These are phyloP conservation scores for Trichophyton rubrum DNA, from an alignment of 2,329 filamentous ascomycete species.

Conservation along the genomic window DNA sequence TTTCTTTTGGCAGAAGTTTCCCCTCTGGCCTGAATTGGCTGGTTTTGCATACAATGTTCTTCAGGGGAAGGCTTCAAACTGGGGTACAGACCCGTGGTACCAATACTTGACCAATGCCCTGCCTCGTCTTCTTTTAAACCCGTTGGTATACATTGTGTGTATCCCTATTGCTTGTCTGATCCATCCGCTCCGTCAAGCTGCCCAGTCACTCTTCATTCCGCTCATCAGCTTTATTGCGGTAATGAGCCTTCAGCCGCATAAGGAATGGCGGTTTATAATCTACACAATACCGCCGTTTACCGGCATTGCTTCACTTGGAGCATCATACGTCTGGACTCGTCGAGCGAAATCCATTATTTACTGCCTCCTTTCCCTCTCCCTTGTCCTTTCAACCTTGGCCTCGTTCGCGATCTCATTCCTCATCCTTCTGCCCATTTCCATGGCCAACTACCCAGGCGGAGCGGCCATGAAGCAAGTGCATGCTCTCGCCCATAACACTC, in stretches of 20 bases:
- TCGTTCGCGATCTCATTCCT: conserved; percentile 49
- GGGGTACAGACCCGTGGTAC: conserved; percentile 76
- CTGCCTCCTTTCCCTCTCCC: conserved; percentile 39
- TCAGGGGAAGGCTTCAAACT: conserved; percentile 66
- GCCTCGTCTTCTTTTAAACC: conserved; percentile 74
- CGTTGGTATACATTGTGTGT: conserved; percentile 45
- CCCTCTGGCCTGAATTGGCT: conserved; percentile 78
- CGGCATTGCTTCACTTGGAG: conserved; percentile 59
- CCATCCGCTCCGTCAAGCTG: conserved; percentile 38
- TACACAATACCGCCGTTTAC: conserved; percentile 76
- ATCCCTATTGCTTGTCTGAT: conserved; percentile 44
- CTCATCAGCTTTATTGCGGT: conserved; percentile 59
- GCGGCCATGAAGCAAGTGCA: conserved; percentile 50
- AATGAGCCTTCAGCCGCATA: conserved; percentile 86
- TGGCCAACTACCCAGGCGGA: conserved; percentile 88
- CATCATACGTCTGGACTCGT: conserved; percentile 56
- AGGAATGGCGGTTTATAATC: conserved; percentile 90
- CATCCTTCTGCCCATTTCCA: conserved; percentile 68
- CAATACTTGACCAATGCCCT: conserved; percentile 76
- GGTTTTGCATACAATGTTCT: conserved; percentile 89
- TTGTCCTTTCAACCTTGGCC: conserved; percentile 49
- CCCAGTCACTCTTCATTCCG: conserved; percentile 49
- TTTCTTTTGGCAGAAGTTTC: conserved; percentile 75
- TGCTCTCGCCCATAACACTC: conserved; percentile 18
- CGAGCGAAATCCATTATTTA: conserved; percentile 50